Base-by-base conservation (phyloP, 768 basidiomycete species). In the Trametes meyenii region DNA sequence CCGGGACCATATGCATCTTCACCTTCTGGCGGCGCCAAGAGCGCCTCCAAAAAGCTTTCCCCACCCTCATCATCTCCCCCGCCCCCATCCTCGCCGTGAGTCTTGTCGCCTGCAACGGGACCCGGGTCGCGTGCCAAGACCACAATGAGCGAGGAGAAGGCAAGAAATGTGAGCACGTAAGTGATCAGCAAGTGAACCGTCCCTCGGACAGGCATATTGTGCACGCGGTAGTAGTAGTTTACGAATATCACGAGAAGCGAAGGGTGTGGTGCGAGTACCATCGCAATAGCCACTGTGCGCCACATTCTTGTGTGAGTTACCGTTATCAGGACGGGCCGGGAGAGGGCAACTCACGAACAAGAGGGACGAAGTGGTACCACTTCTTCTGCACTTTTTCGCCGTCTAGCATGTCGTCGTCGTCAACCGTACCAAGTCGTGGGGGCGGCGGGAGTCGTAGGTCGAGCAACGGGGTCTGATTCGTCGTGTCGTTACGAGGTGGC, bases 71-170 rank as follows among this genome's bases (percentile, higher is more conserved):
- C 71, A 5, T 67, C 75, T 2, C 38, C 5, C 7, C 66, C 66
- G 39, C 58, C 60, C n/a, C 52, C 29, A 45, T 71, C 70, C 21
- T 67, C 61, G 1, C 62, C 62, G 11, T 51, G 58, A 8, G 48
- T 29, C 49, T 64, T 64, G 45, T 59, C 63, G 11, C 52, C 36
- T 1, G 69, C 58, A 24, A 87, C 81, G 5, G 85, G 84, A 0
- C 92, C 92, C 13, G 92, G 92, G 72, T 94, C 89, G 60, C 92
- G 83, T 29, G 77, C 82, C 42, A 90, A 76, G 63, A 88, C 87
- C 43, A 89, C 80, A 52, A 90, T 85, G 64, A 94, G 83, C 16
- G 91, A 90, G 7, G 84, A 85, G 67, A 89, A 82, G 14, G 84
- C 81, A 71, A 89, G 73, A 70, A 93, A 87, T 1, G 85, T 84